Conservation (phyloP, 768 basidiomycete species). For the Tricholoma bakamatsutake region DNA sequence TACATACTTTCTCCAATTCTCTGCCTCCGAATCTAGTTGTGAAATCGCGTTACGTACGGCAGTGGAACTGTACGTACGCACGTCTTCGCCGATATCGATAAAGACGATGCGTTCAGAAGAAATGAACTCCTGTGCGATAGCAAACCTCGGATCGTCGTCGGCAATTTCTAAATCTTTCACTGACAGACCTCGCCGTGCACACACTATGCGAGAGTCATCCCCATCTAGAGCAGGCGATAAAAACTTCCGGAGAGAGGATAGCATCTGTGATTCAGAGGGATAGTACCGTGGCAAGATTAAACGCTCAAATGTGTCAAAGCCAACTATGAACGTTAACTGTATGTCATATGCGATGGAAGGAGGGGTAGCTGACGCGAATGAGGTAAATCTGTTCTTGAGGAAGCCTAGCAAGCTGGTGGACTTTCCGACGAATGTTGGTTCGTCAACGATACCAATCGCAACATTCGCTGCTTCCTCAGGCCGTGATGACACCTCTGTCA, state of each 20-base stretch:
- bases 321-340: constrained; percentile 67
- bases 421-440: constrained; percentile 87
- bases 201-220: constrained; percentile 52
- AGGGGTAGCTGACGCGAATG: constrained; percentile 8
- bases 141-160: constrained; percentile 13
- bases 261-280: constrained; percentile 47
- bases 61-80: constrained; percentile 65
- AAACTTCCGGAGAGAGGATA: constrained; percentile 46
- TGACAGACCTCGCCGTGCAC: constrained; percentile 40
- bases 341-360: constrained; percentile 16
- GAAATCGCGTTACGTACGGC: constrained; percentile 47
- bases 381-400: constrained; percentile 33
- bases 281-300: constrained; percentile 78
- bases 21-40: constrained; percentile 7
- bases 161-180: constrained; percentile 1
- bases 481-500: background rate
- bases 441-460: constrained; percentile 78
- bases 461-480: constrained; percentile 35
- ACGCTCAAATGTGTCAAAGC: constrained; percentile 81
- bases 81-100: constrained; percentile 52
- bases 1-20: constrained; percentile 15
- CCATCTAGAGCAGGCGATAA: constrained; percentile 40
- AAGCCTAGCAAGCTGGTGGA: constrained; percentile 50
- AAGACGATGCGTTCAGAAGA: constrained; percentile 46
- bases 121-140: constrained; percentile 44